Percentiles rank a stretch among this genome's conserved stretches.
Evolutionary conservation across 2,329 filamentous ascomycete species (phyloP).

Genomic region (Colletotrichum cordylinicola): DNA sequence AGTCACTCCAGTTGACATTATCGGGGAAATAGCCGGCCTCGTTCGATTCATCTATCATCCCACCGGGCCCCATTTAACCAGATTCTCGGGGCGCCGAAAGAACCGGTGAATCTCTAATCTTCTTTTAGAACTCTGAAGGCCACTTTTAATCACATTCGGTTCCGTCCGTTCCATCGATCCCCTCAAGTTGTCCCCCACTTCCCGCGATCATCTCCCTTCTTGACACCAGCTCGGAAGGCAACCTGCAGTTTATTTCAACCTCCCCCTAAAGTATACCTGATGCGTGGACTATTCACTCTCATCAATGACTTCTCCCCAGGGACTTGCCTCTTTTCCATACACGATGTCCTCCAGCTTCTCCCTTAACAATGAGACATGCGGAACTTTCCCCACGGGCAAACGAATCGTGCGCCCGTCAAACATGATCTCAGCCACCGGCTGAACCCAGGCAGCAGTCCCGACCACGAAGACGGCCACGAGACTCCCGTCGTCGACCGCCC

Average conservation of each 20-base stretch:
- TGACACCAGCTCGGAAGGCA: neutral
- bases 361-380: neutral
- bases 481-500: slow-evolving; percentile 75
- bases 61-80: neutral
- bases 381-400: slow-evolving; percentile 53
- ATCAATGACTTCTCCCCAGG: neutral
- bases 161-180: neutral
- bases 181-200: neutral
- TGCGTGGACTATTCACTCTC: neutral
- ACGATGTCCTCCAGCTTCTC: neutral
- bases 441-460: slow-evolving; percentile 76
- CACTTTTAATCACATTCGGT: neutral
- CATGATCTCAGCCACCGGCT: slow-evolving; percentile 54
- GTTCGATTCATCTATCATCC: neutral
- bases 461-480: slow-evolving; percentile 85
- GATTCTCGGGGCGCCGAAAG: neutral
- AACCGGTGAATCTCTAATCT: neutral
- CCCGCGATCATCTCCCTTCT: neutral
- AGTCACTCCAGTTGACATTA: neutral
- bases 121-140: neutral
- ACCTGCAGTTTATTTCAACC: neutral
- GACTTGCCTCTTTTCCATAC: neutral
- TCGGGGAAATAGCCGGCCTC: neutral
- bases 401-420: slow-evolving; percentile 67
- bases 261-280: neutral